Evolutionary conservation across 2,329 filamentous ascomycete genomes (phyloP), one percentile per base, ranked within the genome.

Genomic region (Penicillium sp.): DNA sequence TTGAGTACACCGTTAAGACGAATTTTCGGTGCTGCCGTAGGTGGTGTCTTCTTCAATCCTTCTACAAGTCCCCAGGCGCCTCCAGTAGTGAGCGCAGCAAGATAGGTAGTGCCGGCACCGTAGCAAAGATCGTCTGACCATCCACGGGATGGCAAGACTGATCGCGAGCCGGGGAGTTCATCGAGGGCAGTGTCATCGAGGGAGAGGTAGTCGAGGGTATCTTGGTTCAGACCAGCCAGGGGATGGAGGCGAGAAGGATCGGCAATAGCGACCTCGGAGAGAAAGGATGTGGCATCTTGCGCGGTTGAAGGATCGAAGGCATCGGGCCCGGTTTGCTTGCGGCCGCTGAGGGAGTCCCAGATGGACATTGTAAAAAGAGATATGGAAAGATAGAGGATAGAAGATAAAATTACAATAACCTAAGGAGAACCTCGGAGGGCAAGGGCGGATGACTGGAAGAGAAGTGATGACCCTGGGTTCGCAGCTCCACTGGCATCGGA

Each of bases 81-180:
- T 74, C 94, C 94, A 64, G 95, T 73, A 39, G 88, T 84, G 68
- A 99, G 80, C 7, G 89, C 94, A n/a, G 89, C 81, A 58, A 99
- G 81, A 73, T 99, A 99, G 71, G 92, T 96, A 60, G 93, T 87
- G 67, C 94, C 94, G 22, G 94, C 95, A 70, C 95, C 94, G 75
- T 99, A 99, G 79, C 94, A 97, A 58, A 99, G 85, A 75, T 99
- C 94, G 73, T 99, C 94, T 59, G 92, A 96, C 86, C 96, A 99
- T 73, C 94, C 94, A 74, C 94, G 88, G 55, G 92, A 97, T 42
- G 95, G 94, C 53, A 99, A 84, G 53, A 92, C 89, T 42, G 93
- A 95, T 73, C 90, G 89, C 57, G 87, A 84, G 69, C 92, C 92
- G 47, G 92, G 92, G 20, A 96, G 83, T 69, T 95, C 87, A 60